Evolutionary conservation across 345 rosid genomes (phyloP).

Genomic region (Trapa incisa): DNA sequence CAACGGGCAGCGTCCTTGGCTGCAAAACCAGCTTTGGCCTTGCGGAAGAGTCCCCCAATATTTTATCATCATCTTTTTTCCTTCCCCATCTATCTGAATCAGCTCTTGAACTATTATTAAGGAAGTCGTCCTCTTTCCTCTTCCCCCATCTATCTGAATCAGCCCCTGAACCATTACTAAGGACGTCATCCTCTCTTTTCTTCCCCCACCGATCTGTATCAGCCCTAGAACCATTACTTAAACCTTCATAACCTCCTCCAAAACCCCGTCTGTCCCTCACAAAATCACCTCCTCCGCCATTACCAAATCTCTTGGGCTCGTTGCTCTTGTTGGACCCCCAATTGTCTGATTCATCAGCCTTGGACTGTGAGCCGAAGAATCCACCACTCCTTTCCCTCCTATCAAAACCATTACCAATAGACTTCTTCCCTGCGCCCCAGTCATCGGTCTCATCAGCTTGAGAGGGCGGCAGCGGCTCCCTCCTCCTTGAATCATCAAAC

Average conservation of each 20-base stretch:
- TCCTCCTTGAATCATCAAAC: constrained; percentile 23
- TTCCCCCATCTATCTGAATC: constrained; percentile 71
- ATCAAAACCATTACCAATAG: constrained; percentile 41
- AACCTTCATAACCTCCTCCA: constrained; percentile 36
- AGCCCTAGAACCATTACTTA: constrained; percentile 19
- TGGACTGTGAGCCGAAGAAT: constrained; percentile 66
- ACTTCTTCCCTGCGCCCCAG: constrained; percentile 67
- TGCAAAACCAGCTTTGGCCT: constrained; percentile 74
- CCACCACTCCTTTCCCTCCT: constrained; percentile 44
- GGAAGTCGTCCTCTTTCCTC: constrained; percentile 40
- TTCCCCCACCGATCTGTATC: constrained; percentile 71
- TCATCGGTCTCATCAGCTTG: constrained; percentile 90
- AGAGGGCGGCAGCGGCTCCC: constrained; percentile 51
- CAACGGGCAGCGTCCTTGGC: constrained; percentile 50
- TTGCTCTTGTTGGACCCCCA: constrained; percentile 55
- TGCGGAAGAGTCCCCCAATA: constrained; percentile 12
- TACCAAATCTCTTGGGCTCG: constrained; percentile 20
- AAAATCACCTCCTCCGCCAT: constrained; percentile 28
- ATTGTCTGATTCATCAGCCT: constrained; percentile 76
- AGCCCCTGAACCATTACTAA: constrained; percentile 18
- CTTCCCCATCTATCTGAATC: constrained; percentile 71
- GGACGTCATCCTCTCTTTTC: constrained; percentile 40
- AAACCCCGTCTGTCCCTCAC: constrained; percentile 45
- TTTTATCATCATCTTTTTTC: constrained; percentile 43
- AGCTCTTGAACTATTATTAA: constrained; percentile 54